phyloP scores from a whole-genome alignment of 306 rosid species.

The Rubus parviflorus region DNA sequence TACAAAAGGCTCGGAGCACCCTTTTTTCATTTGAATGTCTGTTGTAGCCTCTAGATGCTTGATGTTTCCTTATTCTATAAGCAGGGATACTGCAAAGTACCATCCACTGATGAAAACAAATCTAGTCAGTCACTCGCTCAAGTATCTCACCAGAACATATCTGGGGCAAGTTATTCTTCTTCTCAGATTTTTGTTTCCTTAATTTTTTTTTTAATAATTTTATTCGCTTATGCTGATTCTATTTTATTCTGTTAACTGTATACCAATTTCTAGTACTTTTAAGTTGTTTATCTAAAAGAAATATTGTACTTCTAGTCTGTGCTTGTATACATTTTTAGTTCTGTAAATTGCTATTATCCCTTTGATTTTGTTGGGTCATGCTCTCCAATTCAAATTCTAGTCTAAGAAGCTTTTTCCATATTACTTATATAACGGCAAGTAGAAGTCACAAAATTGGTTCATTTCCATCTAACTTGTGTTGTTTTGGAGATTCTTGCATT shows the following conservation, averaged over 20 bases:
- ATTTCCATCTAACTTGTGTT: neutral
- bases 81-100: conserved; percentile 85
- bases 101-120: conserved; percentile 83
- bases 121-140: conserved; percentile 72
- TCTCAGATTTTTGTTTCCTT: neutral
- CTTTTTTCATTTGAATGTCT: too few relatives aligned
- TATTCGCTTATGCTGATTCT: conserved; percentile 4
- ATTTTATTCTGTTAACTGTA: neutral
- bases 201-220: neutral
- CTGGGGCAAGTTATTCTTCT: conserved; percentile 62
- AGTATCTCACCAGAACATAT: conserved; percentile 79
- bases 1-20: neutral
- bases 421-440: neutral
- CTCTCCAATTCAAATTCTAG: neutral
- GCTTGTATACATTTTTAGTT: neutral
- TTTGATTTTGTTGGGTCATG: neutral
- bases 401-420: neutral
- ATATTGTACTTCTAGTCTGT: neutral
- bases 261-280: neutral
- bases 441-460: neutral
- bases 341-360: neutral
- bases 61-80: conserved; percentile 20
- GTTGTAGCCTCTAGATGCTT: conserved; percentile 6
- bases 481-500: neutral
- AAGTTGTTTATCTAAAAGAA: neutral